Conservation (phyloP, 352 stramenopile species). For the Globisporangium uncinulatum region DNA sequence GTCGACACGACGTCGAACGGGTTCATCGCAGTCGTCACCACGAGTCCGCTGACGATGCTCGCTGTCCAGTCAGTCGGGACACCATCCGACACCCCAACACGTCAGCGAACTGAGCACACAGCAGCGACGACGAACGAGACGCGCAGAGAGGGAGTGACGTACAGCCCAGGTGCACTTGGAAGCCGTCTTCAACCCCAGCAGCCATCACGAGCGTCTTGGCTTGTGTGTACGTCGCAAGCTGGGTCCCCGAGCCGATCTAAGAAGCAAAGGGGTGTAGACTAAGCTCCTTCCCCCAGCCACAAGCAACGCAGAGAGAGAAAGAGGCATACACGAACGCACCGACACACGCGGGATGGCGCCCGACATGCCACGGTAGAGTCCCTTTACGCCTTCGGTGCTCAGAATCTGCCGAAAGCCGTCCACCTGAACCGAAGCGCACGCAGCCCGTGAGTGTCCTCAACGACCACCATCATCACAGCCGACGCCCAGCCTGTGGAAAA, state of each 20-base stretch:
- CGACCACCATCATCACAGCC: not conserved
- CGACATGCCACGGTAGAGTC: conserved; percentile 69
- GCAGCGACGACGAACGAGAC: not conserved
- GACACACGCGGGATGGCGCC: conserved; percentile 74
- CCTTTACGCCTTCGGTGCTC: conserved; percentile 54
- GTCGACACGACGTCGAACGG: conserved; percentile 86
- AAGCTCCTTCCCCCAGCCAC: not conserved
- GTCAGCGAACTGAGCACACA: not conserved
- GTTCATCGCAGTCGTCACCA: conserved; percentile 85
- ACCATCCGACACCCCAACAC: not conserved
- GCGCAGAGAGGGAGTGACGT: conserved; percentile 15
- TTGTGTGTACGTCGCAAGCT: conserved; percentile 81
- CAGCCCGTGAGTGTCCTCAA: conserved; percentile 4
- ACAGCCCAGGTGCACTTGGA: conserved; percentile 78
- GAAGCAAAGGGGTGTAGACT: not conserved
- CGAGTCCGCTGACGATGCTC: conserved; percentile 73
- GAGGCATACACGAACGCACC: conserved; percentile 23
- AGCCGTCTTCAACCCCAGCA: conserved; percentile 62
- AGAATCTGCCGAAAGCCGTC: conserved; percentile 79
- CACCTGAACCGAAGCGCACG: conserved; percentile 31
- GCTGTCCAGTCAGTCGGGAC: conserved; percentile 22
- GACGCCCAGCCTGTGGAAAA: not conserved
- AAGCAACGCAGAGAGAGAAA: not conserved
- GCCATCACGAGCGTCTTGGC: conserved; percentile 79
- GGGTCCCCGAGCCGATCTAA: conserved; percentile 79